Evolutionary conservation across 352 stramenopile species (phyloP), one percentile per base, ranked within the genome.

Genomic region (Phytophthora pini): DNA sequence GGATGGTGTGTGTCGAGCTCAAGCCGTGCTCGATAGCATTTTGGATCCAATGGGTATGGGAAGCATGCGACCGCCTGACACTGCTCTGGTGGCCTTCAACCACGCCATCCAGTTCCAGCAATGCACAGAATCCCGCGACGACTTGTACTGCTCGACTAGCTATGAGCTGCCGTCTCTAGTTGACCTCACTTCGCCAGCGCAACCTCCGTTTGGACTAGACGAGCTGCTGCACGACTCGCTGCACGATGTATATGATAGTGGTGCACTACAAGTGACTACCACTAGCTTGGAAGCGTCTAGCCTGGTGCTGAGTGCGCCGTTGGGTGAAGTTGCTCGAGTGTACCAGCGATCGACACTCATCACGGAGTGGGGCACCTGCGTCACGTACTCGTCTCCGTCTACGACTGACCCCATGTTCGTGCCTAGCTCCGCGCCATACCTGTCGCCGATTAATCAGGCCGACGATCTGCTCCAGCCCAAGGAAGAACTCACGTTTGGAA

Each of bases 1-100:
- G 2, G 36, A 67, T 49, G 41, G 29, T 17, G 13, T 77, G 15
- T 2, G 52, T 4, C 53, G 54, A 53, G 66, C 55, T 53, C 55
- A 62, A 66, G 59, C 64, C 4, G 59, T 77, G 38, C 64, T 77
- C 15, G 55, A 74, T 17, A 74, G 58, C 29, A 56, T 77, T 12
- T 40, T 77, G 41, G 69, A 77, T 27, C 69, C 69, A 5, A 65
- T 77, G 69, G 69, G 64, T 29, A 62, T 77, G 55, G 65, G 52
- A 31, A 46, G 24, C 26, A 36, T 9, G 31, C 12, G 31, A 36
- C 31, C 9, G 4, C 8, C 10, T 36, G 27, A 57, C n/a, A 15
- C 5, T 36, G 34, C 8, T 11, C n/a, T 48, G n/a, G 60, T 39
- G 27, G 22, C 34, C 0, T 49, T 50, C 4, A 49, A 50, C 4